Evolutionary conservation across 305 asterid species (phyloP), one percentile per base, ranked within the genome.

Genomic region (Fraxinus floribunda): DNA sequence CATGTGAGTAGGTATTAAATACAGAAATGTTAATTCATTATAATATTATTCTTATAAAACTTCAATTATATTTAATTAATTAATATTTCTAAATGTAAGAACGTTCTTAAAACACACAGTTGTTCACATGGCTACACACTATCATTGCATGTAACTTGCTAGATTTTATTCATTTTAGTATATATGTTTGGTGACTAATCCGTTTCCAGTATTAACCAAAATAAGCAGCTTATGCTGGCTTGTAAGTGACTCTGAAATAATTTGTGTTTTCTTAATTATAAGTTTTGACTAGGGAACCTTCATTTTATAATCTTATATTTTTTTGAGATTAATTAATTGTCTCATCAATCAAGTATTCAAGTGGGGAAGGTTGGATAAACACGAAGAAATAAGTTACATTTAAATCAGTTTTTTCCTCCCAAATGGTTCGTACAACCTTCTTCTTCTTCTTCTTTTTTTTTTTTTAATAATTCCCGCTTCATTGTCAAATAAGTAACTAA

Each of bases 91-190:
- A 36, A 86, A 84, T 62, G 73, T 36, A 79, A 38, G 57, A 75
- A 79, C 49, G 24, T 15, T 74, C 46, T 26, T 8, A 62, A 60
- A 68, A n/a, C n/a, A 64, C 68, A 26, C 49, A n/a, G 32, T 24
- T 85, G 75, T 84, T 87, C 97, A 90, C 91, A 86, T 91, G 94
- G 88, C 86, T 76, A n/a, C n/a, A 78, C 55, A 71, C 80, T 44
- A 74, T 81, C 83, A 79, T 46, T 52, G 76, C 80, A 83, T 82
- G 85, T 90, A 84, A 84, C 85, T 85, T 78, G 85, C 71, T 78
- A 79, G 41, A 79, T 80, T 81, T 78, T 64, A 83, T 77, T 77
- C 77, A 80, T 80, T 76, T 66, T 38, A 79, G 26, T 76, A 32
- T 20, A 15, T 39, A 30, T 75, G 29, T 77, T 35, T 15, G 18